Evolutionary conservation across 2,329 filamentous ascomycete species (phyloP).

Genomic region (Elsinoe australis): DNA sequence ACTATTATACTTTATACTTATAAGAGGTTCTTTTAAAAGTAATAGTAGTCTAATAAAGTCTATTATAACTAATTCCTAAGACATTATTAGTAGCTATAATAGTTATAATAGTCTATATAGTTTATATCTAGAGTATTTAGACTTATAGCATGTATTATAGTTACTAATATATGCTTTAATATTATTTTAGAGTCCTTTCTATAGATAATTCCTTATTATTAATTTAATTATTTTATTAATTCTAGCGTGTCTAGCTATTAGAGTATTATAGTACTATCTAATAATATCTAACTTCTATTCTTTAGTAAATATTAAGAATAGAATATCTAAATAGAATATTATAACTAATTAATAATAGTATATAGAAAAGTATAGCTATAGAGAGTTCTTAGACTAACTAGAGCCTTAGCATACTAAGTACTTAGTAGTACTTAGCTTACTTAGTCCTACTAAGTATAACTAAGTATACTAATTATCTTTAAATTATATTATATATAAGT

Average conservation of each 20-base stretch:
- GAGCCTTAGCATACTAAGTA: too few species aligned
- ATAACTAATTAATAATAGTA: too few species aligned
- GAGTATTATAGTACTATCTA: not conserved
- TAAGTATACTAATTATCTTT: not conserved
- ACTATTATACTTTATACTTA: not conserved
- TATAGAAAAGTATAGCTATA: not conserved
- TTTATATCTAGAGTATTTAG: not conserved
- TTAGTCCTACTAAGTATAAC: not conserved
- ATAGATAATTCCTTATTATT: not conserved
- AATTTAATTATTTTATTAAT: slow-evolving; percentile 4
- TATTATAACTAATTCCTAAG: not conserved
- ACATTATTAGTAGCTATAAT: not conserved
- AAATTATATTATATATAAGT: too few species aligned
- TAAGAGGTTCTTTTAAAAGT: not conserved
- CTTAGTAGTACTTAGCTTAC: too few species aligned
- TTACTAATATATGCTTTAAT: not conserved
- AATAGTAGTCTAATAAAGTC: slow-evolving; percentile 4
- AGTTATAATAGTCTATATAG: not conserved
- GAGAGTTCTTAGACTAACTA: not conserved
- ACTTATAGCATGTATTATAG: slow-evolving; percentile 3
- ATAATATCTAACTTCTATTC: not conserved
- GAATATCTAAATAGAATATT: not conserved
- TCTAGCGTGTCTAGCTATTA: not conserved
- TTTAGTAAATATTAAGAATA: not conserved
- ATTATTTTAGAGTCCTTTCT: not conserved